Percentiles rank a stretch among this genome's conserved stretches.
phyloP scores from a whole-genome alignment of 805 yeast genomes.

The Sungouiozyma intestinalis region DNA sequence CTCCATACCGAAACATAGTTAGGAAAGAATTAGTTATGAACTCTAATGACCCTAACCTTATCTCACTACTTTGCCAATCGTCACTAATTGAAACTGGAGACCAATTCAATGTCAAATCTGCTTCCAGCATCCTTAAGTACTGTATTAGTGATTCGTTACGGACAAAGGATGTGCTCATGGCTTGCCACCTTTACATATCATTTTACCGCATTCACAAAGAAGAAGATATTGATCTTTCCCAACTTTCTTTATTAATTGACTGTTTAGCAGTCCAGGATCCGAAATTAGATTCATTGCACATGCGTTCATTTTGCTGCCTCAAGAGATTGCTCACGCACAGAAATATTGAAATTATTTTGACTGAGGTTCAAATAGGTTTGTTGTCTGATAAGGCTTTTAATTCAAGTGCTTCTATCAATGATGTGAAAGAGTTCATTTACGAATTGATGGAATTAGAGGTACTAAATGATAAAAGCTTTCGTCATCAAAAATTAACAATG shows the following conservation, averaged over 20 bases:
- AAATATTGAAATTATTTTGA: constrained; percentile 2
- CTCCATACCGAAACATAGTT: neutral
- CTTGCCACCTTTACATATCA: constrained; percentile 15
- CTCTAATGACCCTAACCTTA: neutral
- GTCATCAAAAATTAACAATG: constrained; percentile 9
- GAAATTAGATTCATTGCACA: constrained; percentile 10
- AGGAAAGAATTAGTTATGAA: neutral
- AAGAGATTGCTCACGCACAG: constrained; percentile 5
- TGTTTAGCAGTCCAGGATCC: constrained; percentile 17
- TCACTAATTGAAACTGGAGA: neutral
- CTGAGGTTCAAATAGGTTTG: constrained; percentile 10
- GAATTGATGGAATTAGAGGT: constrained; percentile 9
- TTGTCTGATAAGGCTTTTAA: constrained; percentile 19
- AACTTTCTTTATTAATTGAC: constrained; percentile 9
- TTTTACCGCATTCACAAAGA: constrained; percentile 9
- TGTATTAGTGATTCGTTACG: constrained; percentile 12
- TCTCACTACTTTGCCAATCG: neutral
- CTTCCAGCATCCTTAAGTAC: constrained; percentile 8
- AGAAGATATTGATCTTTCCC: constrained; percentile 2
- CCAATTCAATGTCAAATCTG: neutral
- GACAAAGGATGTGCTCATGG: constrained; percentile 12
- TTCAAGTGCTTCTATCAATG: constrained; percentile 5
- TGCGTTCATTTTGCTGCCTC: constrained; percentile 10
- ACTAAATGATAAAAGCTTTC: neutral
- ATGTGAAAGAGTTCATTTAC: constrained; percentile 11